Evolutionary conservation across 305 asterid genomes (phyloP).

Genomic region (Solanum hybrid): DNA sequence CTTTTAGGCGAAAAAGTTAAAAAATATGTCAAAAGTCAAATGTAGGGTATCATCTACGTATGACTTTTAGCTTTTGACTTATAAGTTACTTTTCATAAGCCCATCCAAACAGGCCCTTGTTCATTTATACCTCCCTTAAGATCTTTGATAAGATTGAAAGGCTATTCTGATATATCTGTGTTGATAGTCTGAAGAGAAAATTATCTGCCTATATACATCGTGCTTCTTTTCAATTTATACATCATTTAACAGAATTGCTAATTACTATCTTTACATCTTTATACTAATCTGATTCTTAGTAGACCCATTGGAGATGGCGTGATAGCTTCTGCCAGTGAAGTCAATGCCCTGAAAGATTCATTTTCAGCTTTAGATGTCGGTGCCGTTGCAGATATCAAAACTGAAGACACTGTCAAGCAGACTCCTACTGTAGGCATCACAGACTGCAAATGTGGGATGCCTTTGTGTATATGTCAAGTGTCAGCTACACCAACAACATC

Average conservation of each 20-base stretch:
- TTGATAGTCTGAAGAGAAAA: not conserved
- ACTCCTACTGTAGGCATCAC: constrained; percentile 28
- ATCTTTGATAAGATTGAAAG: not conserved
- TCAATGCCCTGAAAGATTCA: constrained; percentile 45
- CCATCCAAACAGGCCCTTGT: not conserved
- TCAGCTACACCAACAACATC: constrained; percentile 50
- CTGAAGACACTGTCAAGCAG: constrained; percentile 31
- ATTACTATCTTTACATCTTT: not conserved
- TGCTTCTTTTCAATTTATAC: not conserved
- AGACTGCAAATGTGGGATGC: constrained; percentile 97
- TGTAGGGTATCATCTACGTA: not conserved
- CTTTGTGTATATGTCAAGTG: constrained; percentile 94
- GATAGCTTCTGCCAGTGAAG: constrained; percentile 47
- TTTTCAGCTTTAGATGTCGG: constrained; percentile 58
- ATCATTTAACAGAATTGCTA: not conserved
- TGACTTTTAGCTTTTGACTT: not conserved
- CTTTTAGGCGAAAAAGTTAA: not conserved
- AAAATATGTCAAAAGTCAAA: not conserved
- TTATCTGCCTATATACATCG: not conserved
- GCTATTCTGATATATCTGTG: not conserved
- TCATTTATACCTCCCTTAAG: not conserved
- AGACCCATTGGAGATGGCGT: constrained; percentile 43
- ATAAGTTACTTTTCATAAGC: not conserved
- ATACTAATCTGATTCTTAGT: constrained; percentile 9
- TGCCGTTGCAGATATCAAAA: constrained; percentile 31